phyloP scores from a whole-genome alignment of 129 eudicot genomes.

The Pulicaria dysenterica region DNA sequence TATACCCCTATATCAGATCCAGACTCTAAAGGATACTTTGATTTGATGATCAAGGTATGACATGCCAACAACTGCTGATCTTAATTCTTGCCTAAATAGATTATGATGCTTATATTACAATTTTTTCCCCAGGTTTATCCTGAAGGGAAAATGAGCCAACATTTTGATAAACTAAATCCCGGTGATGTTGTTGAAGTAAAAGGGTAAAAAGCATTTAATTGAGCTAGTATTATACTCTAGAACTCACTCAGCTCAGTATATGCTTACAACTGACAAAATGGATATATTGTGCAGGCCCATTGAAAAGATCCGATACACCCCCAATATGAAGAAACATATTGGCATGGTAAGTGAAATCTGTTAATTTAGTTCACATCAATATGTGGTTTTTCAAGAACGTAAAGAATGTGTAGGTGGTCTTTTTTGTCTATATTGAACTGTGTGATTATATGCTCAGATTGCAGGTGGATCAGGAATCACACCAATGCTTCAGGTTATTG shows the following conservation, averaged over 20 bases:
- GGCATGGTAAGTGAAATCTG: constrained; percentile 76
- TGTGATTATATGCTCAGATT: constrained; percentile 49
- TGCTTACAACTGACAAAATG: constrained; percentile 26
- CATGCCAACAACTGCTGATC: constrained; percentile 4
- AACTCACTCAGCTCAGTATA: constrained; percentile 1
- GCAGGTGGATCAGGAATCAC: constrained; percentile 98
- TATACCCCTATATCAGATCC: constrained; percentile 98
- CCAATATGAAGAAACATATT: constrained; percentile 97
- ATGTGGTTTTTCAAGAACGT: not conserved
- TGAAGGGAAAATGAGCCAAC: constrained; percentile 99
- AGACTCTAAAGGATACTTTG: constrained; percentile 89
- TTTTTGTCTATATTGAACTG: not conserved
- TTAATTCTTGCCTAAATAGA: constrained; percentile 7
- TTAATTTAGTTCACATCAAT: not conserved
- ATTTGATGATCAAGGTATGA: constrained; percentile 84
- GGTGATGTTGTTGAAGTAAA: constrained; percentile 97
- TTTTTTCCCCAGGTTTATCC: constrained; percentile 69
- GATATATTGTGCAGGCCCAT: constrained; percentile 68
- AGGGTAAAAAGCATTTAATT: constrained; percentile 63
- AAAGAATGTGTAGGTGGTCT: not conserved
- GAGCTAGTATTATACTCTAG: not conserved
- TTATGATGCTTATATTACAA: constrained; percentile 1
- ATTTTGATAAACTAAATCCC: constrained; percentile 88
- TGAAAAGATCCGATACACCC: constrained; percentile 86
- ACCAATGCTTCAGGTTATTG: constrained; percentile 97